Percentiles rank a stretch among this genome's conserved stretches.
Evolutionary conservation across 352 stramenopile genomes (phyloP).

Genomic region (Phytophthora ramorum): DNA sequence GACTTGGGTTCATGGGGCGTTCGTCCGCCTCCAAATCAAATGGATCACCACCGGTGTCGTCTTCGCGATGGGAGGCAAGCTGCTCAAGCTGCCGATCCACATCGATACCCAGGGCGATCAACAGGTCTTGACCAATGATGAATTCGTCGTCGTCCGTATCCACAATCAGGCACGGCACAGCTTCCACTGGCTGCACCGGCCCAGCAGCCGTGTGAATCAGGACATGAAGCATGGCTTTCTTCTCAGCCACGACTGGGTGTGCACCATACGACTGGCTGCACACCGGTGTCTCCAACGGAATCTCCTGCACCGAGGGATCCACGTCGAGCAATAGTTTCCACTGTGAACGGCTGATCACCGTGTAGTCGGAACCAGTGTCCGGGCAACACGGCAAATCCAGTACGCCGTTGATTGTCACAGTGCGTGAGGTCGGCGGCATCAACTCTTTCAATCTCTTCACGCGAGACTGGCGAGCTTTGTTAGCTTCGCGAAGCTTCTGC

Average conservation of each 20-base stretch:
- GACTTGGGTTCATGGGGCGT: neutral
- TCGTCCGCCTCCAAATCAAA: neutral
- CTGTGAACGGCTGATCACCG: neutral
- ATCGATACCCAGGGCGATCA: conserved; percentile 13
- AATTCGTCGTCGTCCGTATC: conserved; percentile 15
- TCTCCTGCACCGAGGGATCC: neutral
- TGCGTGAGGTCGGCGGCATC: too few species aligned
- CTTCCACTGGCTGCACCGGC: conserved; percentile 1
- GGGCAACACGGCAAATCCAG: conserved; percentile 5
- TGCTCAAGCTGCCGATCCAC: conserved; percentile 16
- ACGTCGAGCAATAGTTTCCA: neutral
- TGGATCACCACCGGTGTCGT: neutral
- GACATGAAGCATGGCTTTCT: conserved; percentile 2
- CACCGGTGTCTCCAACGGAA: neutral
- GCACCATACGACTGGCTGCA: neutral
- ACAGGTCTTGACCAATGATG: conserved; percentile 13
- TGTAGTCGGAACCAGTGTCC: neutral
- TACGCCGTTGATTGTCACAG: too few species aligned
- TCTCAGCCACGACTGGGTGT: neutral
- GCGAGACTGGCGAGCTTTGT: too few species aligned
- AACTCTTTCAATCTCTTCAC: too few species aligned
- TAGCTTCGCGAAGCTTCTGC: conserved; percentile 3
- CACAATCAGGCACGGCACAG: conserved; percentile 11
- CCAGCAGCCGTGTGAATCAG: conserved; percentile 10
- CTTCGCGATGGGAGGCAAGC: conserved; percentile 1